A percentile compares a stretch with the other conserved stretches of the same genome.
phyloP scores from a whole-genome alignment of 2,329 filamentous ascomycete species.

The Sporothrix pseudoabietina region DNA sequence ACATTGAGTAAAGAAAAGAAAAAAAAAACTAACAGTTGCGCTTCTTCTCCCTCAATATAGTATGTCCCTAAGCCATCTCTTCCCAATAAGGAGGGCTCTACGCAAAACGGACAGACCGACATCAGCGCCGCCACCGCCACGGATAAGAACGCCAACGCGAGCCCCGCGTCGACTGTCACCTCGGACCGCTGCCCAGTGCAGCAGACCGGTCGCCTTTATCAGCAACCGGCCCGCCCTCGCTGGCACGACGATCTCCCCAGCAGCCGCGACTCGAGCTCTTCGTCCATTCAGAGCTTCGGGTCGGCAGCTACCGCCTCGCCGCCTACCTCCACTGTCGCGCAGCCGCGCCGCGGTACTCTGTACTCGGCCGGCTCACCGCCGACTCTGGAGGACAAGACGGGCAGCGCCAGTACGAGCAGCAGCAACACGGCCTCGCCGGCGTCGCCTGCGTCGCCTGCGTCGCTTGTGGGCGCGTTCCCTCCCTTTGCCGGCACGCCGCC shows the following conservation, averaged over 20 bases:
- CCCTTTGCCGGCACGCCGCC: slow-evolving; percentile 52
- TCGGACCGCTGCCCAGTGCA: slow-evolving; percentile 46
- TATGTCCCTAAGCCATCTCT: slow-evolving; percentile 64
- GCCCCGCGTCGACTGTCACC: slow-evolving; percentile 44
- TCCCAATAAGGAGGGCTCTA: slow-evolving; percentile 52
- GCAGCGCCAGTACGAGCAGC: slow-evolving; percentile 29
- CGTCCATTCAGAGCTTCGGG: slow-evolving; percentile 34
- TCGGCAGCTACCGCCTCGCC: slow-evolving; percentile 11
- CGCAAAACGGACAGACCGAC: slow-evolving; percentile 49
- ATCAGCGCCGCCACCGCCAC: slow-evolving; percentile 40
- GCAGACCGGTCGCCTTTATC: slow-evolving; percentile 36
- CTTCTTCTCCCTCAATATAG: slow-evolving; percentile 45
- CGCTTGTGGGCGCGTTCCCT: slow-evolving; percentile 49
- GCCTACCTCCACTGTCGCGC: background rate
- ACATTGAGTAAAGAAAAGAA: background rate
- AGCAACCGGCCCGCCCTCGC: slow-evolving; percentile 45
- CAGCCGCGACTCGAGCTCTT: slow-evolving; percentile 44
- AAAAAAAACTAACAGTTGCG: slow-evolving; percentile 27
- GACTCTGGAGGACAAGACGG: background rate
- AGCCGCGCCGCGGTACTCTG: slow-evolving; percentile 32
- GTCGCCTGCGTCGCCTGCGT: slow-evolving; percentile 48
- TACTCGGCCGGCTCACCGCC: background rate
- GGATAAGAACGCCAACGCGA: slow-evolving; percentile 42
- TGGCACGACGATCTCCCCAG: slow-evolving; percentile 47
- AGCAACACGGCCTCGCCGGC: slow-evolving; percentile 37